These are phyloP conservation scores for Suillus alpinus DNA, from an alignment of 768 basidiomycete genomes.

Conservation along the genomic window DNA sequence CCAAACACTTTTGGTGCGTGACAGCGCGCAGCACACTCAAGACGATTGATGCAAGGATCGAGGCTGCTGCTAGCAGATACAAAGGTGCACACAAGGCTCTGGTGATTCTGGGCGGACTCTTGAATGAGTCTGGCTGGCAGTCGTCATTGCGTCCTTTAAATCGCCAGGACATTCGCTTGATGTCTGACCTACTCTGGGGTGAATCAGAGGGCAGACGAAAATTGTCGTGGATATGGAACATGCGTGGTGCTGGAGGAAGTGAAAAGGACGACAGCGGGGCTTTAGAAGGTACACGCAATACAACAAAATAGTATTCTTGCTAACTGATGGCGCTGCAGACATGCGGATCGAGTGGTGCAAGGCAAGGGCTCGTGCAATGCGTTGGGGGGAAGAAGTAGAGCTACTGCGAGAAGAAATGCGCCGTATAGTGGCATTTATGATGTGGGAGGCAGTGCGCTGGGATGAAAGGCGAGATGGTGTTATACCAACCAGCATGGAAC, in stretches of 20 bases:
- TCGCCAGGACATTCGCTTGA: no score
- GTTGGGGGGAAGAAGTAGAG: not conserved
- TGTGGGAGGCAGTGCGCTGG: not conserved
- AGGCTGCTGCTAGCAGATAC: no score
- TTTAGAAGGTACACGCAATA: not conserved
- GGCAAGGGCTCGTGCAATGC: not conserved
- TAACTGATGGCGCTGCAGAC: not conserved
- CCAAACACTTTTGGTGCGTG: no score
- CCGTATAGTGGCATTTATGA: not conserved
- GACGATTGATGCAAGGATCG: no score
- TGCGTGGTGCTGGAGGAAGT: not conserved
- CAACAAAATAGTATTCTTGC: not conserved
- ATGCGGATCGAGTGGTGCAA: not conserved
- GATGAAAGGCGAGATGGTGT: not conserved
- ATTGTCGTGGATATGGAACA: not conserved
- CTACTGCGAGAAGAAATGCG: not conserved
- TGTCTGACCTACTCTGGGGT: no score
- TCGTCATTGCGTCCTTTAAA: no score
- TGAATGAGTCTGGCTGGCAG: no score
- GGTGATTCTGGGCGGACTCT: no score
- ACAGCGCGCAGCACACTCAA: slow-evolving; percentile 1
- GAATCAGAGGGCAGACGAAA: no score
- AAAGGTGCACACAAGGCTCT: no score
- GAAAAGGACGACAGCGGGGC: not conserved
- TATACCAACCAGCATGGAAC: not conserved